These are phyloP conservation scores for Cordyceps farinosa DNA, from an alignment of 2,329 filamentous ascomycete genomes.

Conservation along the genomic window DNA sequence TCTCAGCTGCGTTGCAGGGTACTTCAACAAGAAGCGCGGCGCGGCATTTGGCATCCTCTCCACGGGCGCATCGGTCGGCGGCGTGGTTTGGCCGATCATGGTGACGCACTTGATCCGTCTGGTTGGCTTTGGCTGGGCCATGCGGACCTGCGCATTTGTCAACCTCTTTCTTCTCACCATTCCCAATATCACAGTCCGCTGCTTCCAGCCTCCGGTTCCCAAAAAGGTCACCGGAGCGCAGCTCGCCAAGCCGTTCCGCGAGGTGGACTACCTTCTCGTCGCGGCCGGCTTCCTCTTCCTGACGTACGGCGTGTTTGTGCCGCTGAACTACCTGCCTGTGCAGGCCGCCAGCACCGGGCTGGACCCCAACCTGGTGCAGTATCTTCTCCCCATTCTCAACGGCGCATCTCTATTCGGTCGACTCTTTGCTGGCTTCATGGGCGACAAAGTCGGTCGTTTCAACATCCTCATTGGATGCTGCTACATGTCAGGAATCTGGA, in stretches of 20 bases:
- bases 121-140: constrained; percentile 39
- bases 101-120: constrained; percentile 32
- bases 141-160: constrained; percentile 37
- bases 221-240: constrained; percentile 27
- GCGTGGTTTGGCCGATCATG: constrained; percentile 41
- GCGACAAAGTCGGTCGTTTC: constrained; percentile 27
- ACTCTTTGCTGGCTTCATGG: constrained; percentile 23
- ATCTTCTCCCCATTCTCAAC: constrained; percentile 27
- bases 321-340: constrained; percentile 29
- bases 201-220: constrained; percentile 20
- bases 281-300: constrained; percentile 29
- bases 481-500: constrained; percentile 32
- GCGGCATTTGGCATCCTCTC: constrained; percentile 35
- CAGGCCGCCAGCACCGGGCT: constrained; percentile 24
- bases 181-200: constrained; percentile 30
- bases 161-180: constrained; percentile 32
- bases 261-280: constrained; percentile 28
- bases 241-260: constrained; percentile 28
- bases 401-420: constrained; percentile 26
- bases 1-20: constrained; percentile 30
- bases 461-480: constrained; percentile 40
- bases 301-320: constrained; percentile 32
- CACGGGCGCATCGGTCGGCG: constrained; percentile 36
- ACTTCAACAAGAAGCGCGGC: constrained; percentile 34
- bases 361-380: constrained; percentile 20